phyloP scores from a whole-genome alignment of 2,329 filamentous ascomycete genomes.

The Nigrograna mackinnonii region DNA sequence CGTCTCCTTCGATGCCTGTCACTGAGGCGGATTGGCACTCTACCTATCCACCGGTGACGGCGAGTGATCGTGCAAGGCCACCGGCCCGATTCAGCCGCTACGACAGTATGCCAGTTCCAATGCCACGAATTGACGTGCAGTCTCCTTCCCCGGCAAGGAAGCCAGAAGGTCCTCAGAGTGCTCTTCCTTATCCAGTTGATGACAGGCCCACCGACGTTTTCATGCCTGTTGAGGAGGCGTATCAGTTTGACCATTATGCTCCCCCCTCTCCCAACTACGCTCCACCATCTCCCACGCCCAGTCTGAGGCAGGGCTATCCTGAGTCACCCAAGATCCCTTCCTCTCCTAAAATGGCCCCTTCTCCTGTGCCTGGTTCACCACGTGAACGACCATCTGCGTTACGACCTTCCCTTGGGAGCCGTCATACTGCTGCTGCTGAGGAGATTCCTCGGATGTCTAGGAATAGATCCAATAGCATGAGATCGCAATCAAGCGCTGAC shows the following conservation, averaged over 20 bases:
- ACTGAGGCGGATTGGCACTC: conserved; percentile 33
- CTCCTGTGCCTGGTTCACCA: conserved; percentile 22
- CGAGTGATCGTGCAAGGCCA: conserved; percentile 27
- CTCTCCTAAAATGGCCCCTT: conserved; percentile 21
- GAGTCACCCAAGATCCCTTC: conserved; percentile 24
- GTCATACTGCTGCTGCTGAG: conserved; percentile 18
- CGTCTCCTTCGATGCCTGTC: conserved; percentile 23
- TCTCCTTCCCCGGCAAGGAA: conserved; percentile 35
- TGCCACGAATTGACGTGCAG: conserved; percentile 35
- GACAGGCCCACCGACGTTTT: conserved; percentile 36
- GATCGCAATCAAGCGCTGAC: conserved; percentile 27
- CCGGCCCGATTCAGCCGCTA: conserved; percentile 28
- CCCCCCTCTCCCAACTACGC: conserved; percentile 11
- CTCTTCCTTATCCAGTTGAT: conserved; percentile 52
- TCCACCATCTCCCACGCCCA: conserved; percentile 14
- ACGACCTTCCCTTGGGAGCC: conserved; percentile 12
- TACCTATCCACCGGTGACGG: conserved; percentile 29
- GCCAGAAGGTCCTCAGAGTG: conserved; percentile 19
- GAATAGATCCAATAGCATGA: conserved; percentile 27
- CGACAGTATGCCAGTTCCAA: conserved; percentile 31
- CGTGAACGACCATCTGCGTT: conserved; percentile 18
- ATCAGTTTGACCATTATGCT: conserved; percentile 40
- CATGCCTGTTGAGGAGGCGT: conserved; percentile 49
- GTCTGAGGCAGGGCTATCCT: conserved; percentile 18
- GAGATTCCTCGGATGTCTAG: conserved; percentile 22